phyloP scores from a whole-genome alignment of 441 rosid genomes.

The Mallotus repandus region DNA sequence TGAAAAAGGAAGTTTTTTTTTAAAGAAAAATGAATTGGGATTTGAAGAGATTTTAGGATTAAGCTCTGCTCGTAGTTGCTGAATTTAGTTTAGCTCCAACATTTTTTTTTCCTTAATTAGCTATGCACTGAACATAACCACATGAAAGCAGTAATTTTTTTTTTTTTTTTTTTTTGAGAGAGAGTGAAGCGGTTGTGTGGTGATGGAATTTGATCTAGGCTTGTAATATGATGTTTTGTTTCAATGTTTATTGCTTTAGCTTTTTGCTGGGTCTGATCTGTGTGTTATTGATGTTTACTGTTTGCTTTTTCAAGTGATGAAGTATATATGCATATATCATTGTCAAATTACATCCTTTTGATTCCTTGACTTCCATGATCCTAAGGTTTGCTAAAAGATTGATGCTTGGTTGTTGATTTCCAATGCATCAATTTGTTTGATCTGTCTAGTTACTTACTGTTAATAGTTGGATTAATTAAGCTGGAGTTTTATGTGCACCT shows the following conservation, averaged over 20 bases:
- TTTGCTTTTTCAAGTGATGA: not conserved
- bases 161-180: not conserved
- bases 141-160: not conserved
- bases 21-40: not conserved
- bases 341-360: not conserved
- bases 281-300: not conserved
- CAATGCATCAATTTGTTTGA: not conserved
- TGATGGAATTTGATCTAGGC: constrained; percentile 26
- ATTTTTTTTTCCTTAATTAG: not conserved
- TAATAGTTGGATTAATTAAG: not conserved
- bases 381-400: not conserved
- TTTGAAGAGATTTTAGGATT: constrained; percentile 3
- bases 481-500: not conserved
- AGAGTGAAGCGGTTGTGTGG: not conserved
- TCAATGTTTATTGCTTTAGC: constrained; percentile 7
- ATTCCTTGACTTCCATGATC: constrained; percentile 7
- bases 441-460: not conserved
- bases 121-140: not conserved
- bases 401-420: not conserved
- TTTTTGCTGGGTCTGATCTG: constrained; percentile 25
- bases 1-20: not conserved
- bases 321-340: not conserved
- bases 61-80: not conserved
- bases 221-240: not conserved
- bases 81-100: not conserved